Percentiles rank a stretch among this genome's conserved stretches.
These are phyloP conservation scores for Candida gigantensis DNA, from an alignment of 1,139 yeast genomes.

Conservation along the genomic window DNA sequence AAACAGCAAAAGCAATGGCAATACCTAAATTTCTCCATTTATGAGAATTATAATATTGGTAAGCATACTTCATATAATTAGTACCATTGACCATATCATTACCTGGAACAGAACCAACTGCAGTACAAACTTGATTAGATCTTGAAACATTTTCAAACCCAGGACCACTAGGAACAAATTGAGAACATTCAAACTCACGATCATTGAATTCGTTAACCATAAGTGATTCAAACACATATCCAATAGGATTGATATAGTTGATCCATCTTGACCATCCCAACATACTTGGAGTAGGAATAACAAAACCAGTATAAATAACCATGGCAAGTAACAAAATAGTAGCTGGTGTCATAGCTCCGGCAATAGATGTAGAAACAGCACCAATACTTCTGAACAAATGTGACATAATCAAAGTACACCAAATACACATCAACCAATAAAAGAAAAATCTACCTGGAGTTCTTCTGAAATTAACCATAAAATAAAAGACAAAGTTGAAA, in stretches of 20 bases:
- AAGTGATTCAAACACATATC: slow-evolving; percentile 55
- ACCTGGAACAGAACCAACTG: slow-evolving; percentile 68
- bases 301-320: slow-evolving; percentile 60
- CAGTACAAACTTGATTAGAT: slow-evolving; percentile 53
- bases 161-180: slow-evolving; percentile 48
- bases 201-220: slow-evolving; percentile 57
- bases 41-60: slow-evolving; percentile 54
- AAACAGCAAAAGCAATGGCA: slow-evolving; percentile 52
- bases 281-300: slow-evolving; percentile 56
- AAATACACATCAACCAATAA: slow-evolving; percentile 46
- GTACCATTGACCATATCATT: slow-evolving; percentile 55
- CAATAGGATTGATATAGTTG: slow-evolving; percentile 56
- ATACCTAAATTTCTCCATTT: slow-evolving; percentile 89
- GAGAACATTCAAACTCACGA: slow-evolving; percentile 48
- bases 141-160: slow-evolving; percentile 28
- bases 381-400: slow-evolving; percentile 63
- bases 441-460: slow-evolving; percentile 62
- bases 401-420: slow-evolving; percentile 53
- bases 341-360: slow-evolving; percentile 62
- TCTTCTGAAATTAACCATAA: slow-evolving; percentile 56
- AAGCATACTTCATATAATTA: slow-evolving; percentile 49
- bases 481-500: slow-evolving; percentile 53
- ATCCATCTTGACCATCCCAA: slow-evolving; percentile 68
- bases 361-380: slow-evolving; percentile 52
- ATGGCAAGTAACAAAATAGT: slow-evolving; percentile 54